Conservation (phyloP, 345 rosid genomes). For the Odontarrhena argentea region DNA sequence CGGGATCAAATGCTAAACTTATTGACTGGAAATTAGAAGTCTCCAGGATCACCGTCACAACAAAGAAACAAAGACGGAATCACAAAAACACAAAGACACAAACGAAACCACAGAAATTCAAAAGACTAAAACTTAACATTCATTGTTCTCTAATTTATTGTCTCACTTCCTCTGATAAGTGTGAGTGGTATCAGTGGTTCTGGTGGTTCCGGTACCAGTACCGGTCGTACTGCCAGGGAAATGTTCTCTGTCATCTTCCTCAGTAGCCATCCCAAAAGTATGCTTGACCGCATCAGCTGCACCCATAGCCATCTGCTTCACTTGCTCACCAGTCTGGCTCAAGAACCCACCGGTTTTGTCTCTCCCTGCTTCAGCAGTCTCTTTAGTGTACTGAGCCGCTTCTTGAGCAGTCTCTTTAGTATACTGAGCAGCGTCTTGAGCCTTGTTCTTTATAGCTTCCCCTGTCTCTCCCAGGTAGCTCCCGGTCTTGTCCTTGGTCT, state of each 20-base stretch:
- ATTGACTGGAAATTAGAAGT: conserved; percentile 36
- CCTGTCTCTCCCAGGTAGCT: conserved; percentile 44
- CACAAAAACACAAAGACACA: conserved; percentile 19
- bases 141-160: not conserved
- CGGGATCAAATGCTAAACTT: conserved; percentile 26
- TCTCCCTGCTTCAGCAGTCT: conserved; percentile 49
- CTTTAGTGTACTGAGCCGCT: conserved; percentile 39
- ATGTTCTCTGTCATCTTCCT: conserved; percentile 31
- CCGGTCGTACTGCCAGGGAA: conserved; percentile 18
- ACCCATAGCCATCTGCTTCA: conserved; percentile 59
- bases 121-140: conserved; percentile 15
- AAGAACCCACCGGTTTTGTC: conserved; percentile 57
- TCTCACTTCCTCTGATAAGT: conserved; percentile 40
- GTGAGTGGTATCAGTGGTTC: conserved; percentile 29
- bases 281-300: conserved; percentile 63
- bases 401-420: conserved; percentile 44
- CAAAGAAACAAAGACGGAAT: not conserved
- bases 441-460: conserved; percentile 46
- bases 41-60: conserved; percentile 38
- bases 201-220: conserved; percentile 15
- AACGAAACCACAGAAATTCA: not conserved
- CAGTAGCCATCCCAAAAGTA: conserved; percentile 52
- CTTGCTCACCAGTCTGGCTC: conserved; percentile 57
- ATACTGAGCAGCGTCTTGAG: conserved; percentile 39
- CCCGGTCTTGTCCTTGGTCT: conserved; percentile 43